Evolutionary conservation across 2,329 filamentous ascomycete genomes (phyloP).

Genomic region (Hymenoscyphus linearis): DNA sequence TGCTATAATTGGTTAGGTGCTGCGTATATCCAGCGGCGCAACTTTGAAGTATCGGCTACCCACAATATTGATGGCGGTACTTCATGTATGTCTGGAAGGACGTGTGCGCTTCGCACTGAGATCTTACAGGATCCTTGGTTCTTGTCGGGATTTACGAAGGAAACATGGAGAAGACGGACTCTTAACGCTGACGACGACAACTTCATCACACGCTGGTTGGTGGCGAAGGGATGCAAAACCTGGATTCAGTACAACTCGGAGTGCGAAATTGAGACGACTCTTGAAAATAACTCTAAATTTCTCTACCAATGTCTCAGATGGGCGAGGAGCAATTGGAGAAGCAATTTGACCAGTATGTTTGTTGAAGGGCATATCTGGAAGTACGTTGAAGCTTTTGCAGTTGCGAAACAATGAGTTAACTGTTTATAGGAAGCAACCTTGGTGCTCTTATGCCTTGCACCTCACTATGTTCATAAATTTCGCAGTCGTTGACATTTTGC

Average conservation of each 20-base stretch:
- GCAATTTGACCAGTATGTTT: slow-evolving; percentile 87
- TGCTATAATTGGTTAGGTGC: slow-evolving; percentile 90
- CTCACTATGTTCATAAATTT: no score
- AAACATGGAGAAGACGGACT: slow-evolving; percentile 83
- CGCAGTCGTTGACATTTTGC: no score
- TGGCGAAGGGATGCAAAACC: slow-evolving; percentile 87
- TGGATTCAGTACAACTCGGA: slow-evolving; percentile 91
- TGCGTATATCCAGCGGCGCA: slow-evolving; percentile 86
- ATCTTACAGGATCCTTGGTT: slow-evolving; percentile 85
- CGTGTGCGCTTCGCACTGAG: slow-evolving; percentile 85
- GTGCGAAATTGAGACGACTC: slow-evolving; percentile 86
- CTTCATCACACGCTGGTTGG: slow-evolving; percentile 94
- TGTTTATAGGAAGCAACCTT: no score
- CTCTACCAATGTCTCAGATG: slow-evolving; percentile 90
- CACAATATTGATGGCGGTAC: slow-evolving; percentile 92
- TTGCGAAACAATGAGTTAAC: no score
- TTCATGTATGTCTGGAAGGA: slow-evolving; percentile 94
- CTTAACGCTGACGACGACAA: slow-evolving; percentile 97
- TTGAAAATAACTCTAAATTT: slow-evolving; percentile 85
- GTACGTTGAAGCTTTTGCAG: no score
- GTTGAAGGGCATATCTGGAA: slow-evolving; percentile 78
- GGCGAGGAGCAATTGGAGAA: slow-evolving; percentile 97
- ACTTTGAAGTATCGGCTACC: slow-evolving; percentile 95
- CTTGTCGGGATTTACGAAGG: slow-evolving; percentile 82
- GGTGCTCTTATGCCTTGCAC: no score